A percentile compares a stretch with the other conserved stretches of the same genome.
Evolutionary conservation across 371 early-diverging fungal genomes (phyloP).

Genomic region (Mortierella sp.): DNA sequence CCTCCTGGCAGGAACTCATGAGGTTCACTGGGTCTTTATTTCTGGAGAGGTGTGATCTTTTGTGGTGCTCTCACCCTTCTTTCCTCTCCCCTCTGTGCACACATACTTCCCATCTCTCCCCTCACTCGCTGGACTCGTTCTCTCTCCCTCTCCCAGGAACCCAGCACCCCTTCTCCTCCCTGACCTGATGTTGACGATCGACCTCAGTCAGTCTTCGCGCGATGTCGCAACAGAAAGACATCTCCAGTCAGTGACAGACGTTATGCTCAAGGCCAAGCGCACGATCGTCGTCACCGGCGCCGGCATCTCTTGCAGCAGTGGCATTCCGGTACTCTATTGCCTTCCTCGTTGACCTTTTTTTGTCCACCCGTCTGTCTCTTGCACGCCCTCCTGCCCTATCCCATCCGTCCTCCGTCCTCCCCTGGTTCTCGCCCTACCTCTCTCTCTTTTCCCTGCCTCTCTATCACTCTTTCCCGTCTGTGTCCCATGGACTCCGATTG

Average conservation of each 20-base stretch:
- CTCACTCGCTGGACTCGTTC: background rate
- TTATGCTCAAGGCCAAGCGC: conserved; percentile 72
- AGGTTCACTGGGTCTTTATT: too few relatives aligned
- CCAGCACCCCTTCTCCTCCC: conserved; percentile 2
- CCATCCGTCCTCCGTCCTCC: too few relatives aligned
- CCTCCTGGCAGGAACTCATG: too few relatives aligned
- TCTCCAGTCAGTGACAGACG: conserved; percentile 61
- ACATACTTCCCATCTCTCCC: conserved; percentile 8
- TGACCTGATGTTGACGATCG: conserved; percentile 44
- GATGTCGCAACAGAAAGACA: conserved; percentile 58
- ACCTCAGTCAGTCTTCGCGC: conserved; percentile 32
- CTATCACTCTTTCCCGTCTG: background rate
- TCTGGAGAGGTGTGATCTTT: background rate
- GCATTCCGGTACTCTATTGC: conserved; percentile 78
- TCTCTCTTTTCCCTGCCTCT: background rate
- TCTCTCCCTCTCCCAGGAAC: background rate
- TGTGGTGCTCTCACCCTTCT: background rate
- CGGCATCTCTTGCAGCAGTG: conserved; percentile 91
- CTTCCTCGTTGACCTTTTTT: background rate
- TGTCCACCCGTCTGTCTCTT: background rate
- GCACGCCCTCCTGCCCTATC: too few relatives aligned
- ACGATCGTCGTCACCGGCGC: conserved; percentile 91
- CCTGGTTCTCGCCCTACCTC: too few relatives aligned
- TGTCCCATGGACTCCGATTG: too few relatives aligned
- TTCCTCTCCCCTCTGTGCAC: conserved; percentile 9